phyloP scores from a whole-genome alignment of 2,329 filamentous ascomycete species.

The Fusarium sp. region DNA sequence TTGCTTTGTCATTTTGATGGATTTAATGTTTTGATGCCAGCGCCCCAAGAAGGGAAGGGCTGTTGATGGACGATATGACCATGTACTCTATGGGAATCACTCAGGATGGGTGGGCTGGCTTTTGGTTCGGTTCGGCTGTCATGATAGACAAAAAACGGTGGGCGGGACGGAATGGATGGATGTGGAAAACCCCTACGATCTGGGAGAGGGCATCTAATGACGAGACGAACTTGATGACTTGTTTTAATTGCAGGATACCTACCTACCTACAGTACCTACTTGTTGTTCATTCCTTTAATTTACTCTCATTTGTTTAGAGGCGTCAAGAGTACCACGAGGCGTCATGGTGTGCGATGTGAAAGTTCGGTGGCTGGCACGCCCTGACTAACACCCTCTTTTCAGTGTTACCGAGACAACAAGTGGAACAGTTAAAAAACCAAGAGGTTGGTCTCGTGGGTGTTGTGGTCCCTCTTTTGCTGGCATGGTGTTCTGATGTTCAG shows the following conservation, averaged over 20 bases:
- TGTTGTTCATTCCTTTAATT: slow-evolving; percentile 16
- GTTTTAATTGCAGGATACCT: slow-evolving; percentile 20
- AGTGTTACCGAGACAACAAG: neutral
- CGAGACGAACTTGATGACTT: slow-evolving; percentile 47
- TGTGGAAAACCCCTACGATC: slow-evolving; percentile 32
- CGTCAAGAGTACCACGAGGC: neutral
- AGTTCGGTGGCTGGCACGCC: neutral
- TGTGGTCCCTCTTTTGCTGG: neutral
- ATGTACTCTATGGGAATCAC: slow-evolving; percentile 41
- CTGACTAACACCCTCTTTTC: neutral
- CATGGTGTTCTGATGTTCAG: neutral
- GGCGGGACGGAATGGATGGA: slow-evolving; percentile 1
- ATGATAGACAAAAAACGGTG: slow-evolving; percentile 46
- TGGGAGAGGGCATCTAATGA: slow-evolving; percentile 42
- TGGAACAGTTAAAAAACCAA: neutral
- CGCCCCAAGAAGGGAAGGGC: slow-evolving; percentile 24
- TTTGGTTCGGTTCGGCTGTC: slow-evolving; percentile 28
- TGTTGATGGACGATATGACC: slow-evolving; percentile 37
- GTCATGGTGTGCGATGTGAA: neutral
- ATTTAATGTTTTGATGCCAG: slow-evolving; percentile 27
- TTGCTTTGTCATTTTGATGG: slow-evolving; percentile 13
- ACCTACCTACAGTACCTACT: neutral
- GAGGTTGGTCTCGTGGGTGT: neutral
- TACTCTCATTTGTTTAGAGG: slow-evolving; percentile 17
- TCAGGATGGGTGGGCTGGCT: slow-evolving; percentile 16